These are phyloP conservation scores for Bothriochloa decipiens DNA, from an alignment of 176 grass and related monocot genomes.

Conservation along the genomic window DNA sequence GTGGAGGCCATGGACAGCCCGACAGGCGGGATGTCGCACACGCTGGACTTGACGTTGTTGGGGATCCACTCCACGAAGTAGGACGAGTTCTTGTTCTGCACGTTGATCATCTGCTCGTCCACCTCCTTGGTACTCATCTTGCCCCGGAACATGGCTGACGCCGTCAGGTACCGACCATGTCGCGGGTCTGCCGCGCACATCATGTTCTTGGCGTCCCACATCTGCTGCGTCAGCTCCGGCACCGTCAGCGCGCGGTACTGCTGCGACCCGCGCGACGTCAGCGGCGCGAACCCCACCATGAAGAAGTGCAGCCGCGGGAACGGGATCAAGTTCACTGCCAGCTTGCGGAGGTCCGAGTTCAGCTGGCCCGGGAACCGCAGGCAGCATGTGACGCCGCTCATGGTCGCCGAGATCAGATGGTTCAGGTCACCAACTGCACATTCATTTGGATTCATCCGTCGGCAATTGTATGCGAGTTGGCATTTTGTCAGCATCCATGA, in stretches of 20 bases:
- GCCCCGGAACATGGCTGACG: slow-evolving; percentile 79
- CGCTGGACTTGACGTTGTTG: slow-evolving; percentile 83
- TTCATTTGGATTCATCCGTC: not conserved
- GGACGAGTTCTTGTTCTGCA: slow-evolving; percentile 80
- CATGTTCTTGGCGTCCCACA: slow-evolving; percentile 99
- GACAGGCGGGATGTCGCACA: slow-evolving; percentile 67
- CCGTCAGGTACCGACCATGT: slow-evolving; percentile 77
- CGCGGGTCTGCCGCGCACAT: slow-evolving; percentile 92
- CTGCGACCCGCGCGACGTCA: slow-evolving; percentile 77
- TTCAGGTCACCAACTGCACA: slow-evolving; percentile 74
- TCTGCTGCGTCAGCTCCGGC: slow-evolving; percentile 91
- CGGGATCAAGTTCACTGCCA: slow-evolving; percentile 80
- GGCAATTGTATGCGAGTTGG: not conserved
- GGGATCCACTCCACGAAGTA: slow-evolving; percentile 87
- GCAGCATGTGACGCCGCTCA: slow-evolving; percentile 92
- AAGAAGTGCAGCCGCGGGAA: slow-evolving; percentile 88
- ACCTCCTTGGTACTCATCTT: slow-evolving; percentile 82
- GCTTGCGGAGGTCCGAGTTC: slow-evolving; percentile 86
- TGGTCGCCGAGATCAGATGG: slow-evolving; percentile 86
- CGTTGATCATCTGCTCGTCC: slow-evolving; percentile 83
- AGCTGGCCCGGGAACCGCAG: slow-evolving; percentile 88
- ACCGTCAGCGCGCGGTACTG: slow-evolving; percentile 81
- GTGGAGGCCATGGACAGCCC: slow-evolving; percentile 69
- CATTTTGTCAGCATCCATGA: not conserved
- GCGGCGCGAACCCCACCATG: slow-evolving; percentile 82